These are phyloP conservation scores for Trebouxia sp. DNA, from an alignment of 139 green algal genomes.

Conservation along the genomic window DNA sequence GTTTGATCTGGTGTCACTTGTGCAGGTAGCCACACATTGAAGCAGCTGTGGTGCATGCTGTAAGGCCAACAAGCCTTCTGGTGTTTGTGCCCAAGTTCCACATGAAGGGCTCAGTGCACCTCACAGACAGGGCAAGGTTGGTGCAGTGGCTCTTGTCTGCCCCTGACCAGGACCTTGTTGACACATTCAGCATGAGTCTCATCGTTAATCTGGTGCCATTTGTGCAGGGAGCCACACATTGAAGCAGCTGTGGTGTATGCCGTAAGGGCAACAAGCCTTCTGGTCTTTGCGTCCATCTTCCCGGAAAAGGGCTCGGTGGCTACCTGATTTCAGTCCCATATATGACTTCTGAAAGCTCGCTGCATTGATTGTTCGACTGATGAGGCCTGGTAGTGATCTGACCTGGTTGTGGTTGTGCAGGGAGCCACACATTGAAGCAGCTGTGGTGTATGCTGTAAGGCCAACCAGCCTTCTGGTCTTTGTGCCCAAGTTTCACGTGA, in stretches of 20 bases:
- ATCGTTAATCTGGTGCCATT: too few species aligned
- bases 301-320: conserved; percentile 44
- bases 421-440: conserved; percentile 56
- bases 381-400: not conserved
- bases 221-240: conserved; percentile 43
- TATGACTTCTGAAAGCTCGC: conserved; percentile 38
- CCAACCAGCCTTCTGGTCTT: conserved; percentile 55
- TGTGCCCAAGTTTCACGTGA: conserved; percentile 59
- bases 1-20: too few species aligned
- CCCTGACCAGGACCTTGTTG: not conserved
- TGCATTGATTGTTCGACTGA: conserved; percentile 35
- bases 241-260: conserved; percentile 55
- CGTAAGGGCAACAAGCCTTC: conserved; percentile 32
- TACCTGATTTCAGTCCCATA: too few species aligned
- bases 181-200: conserved; percentile 33
- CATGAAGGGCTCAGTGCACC: conserved; percentile 42
- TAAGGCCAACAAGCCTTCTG: conserved; percentile 41
- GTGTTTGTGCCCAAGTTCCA: conserved; percentile 67
- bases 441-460: conserved; percentile 49
- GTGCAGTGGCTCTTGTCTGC: conserved; percentile 34
- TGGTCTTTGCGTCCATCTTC: conserved; percentile 62
- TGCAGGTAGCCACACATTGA: conserved; percentile 54
- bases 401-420: too few species aligned
- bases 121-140: conserved; percentile 50
- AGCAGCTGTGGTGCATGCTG: conserved; percentile 52